Evolutionary conservation across 352 stramenopile genomes (phyloP).

Genomic region (Globisporangium apiculatum): DNA sequence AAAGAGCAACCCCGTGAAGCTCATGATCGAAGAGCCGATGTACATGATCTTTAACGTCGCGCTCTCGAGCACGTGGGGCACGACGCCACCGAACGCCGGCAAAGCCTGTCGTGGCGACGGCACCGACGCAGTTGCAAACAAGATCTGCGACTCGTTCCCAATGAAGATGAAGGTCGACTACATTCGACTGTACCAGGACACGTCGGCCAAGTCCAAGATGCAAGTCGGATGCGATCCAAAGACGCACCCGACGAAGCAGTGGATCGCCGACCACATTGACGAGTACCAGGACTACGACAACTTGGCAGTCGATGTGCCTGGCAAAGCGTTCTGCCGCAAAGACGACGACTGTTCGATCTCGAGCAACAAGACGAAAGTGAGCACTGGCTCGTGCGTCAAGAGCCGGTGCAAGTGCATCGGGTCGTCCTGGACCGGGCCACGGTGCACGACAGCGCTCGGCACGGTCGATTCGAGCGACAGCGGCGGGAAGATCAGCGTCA

Average conservation of each 20-base stretch:
- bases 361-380: slow-evolving; percentile 11
- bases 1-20: slow-evolving; percentile 70
- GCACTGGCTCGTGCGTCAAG: slow-evolving; percentile 30
- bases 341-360: slow-evolving; percentile 55
- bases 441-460: slow-evolving; percentile 24
- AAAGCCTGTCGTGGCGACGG: slow-evolving; percentile 47
- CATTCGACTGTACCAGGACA: slow-evolving; percentile 71
- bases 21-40: slow-evolving; percentile 93
- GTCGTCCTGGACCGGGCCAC: slow-evolving; percentile 35
- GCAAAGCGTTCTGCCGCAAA: slow-evolving; percentile 43
- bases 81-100: slow-evolving; percentile 56
- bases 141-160: slow-evolving; percentile 57
- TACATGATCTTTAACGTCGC: slow-evolving; percentile 96
- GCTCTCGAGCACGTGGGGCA: slow-evolving; percentile 87
- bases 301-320: slow-evolving; percentile 42
- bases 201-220: slow-evolving; percentile 33
- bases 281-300: slow-evolving; percentile 72
- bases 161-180: slow-evolving; percentile 78
- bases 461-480: slow-evolving; percentile 5
- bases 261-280: slow-evolving; percentile 70
- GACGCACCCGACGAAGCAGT: slow-evolving; percentile 61
- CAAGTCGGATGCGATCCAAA: slow-evolving; percentile 46
- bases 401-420: slow-evolving; percentile 27
- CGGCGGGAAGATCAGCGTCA: slow-evolving; percentile 3
- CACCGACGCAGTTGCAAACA: slow-evolving; percentile 29